phyloP scores from a whole-genome alignment of 176 grass and related monocot species.

The Aegilops speltoides region DNA sequence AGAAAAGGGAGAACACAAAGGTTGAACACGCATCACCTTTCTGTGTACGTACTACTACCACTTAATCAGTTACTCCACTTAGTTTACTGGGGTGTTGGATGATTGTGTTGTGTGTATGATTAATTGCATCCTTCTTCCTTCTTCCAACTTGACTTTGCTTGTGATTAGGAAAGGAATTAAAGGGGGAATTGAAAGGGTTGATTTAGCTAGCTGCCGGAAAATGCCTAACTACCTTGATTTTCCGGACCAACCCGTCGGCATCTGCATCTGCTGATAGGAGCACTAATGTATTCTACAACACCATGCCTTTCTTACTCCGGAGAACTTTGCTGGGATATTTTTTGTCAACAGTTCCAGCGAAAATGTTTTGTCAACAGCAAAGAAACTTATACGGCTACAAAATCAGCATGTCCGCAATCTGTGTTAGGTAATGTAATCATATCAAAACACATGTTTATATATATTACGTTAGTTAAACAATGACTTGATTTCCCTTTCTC shows the following conservation, averaged over 20 bases:
- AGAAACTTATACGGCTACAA: neutral
- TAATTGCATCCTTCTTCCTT: neutral
- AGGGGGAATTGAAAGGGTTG: neutral
- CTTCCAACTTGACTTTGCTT: slow-evolving; percentile 41
- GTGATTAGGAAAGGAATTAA: slow-evolving; percentile 6
- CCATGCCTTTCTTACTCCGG: neutral
- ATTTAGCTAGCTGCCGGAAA: slow-evolving; percentile 33
- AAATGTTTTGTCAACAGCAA: neutral
- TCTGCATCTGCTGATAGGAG: neutral
- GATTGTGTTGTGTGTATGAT: neutral
- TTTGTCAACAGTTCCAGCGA: too few species aligned
- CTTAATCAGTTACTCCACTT: neutral
- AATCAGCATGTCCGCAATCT: neutral
- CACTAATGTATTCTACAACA: neutral
- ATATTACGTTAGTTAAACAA: neutral
- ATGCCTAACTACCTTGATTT: slow-evolving; percentile 42
- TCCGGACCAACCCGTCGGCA: slow-evolving; percentile 24
- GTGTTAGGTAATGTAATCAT: neutral
- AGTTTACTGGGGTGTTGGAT: too few species aligned
- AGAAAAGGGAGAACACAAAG: slow-evolving; percentile 16
- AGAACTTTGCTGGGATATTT: too few species aligned
- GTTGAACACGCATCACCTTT: neutral
- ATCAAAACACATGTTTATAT: neutral
- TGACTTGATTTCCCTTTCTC: neutral
- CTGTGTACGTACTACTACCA: neutral